phyloP scores from a whole-genome alignment of 345 rosid genomes.

The Odontarrhena argentea region DNA sequence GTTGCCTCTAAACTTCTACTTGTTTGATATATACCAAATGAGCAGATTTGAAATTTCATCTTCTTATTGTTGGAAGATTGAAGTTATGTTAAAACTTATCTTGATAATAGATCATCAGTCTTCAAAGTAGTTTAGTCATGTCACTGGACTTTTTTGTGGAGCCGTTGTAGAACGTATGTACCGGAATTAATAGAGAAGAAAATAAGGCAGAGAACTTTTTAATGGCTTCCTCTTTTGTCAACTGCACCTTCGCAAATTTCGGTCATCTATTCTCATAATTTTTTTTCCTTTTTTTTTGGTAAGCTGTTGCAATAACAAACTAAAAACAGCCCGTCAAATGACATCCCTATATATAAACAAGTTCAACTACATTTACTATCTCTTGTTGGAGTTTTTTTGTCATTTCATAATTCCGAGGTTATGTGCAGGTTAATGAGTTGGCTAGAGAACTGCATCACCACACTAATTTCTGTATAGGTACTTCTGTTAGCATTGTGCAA shows the following conservation, averaged over 20 bases:
- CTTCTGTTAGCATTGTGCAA: neutral
- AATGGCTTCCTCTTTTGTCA: neutral
- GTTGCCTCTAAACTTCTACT: neutral
- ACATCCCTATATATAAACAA: neutral
- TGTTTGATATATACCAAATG: neutral
- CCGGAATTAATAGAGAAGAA: conserved; percentile 14
- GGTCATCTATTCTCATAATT: neutral
- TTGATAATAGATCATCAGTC: conserved; percentile 5
- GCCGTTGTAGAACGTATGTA: neutral
- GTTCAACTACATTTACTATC: conserved; percentile 6
- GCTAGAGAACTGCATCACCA: conserved; percentile 59
- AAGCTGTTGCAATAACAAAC: neutral
- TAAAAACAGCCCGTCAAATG: neutral
- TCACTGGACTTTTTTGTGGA: neutral
- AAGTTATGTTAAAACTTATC: neutral
- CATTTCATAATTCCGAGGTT: conserved; percentile 20
- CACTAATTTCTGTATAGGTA: conserved; percentile 72
- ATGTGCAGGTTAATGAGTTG: conserved; percentile 71
- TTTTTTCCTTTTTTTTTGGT: too few species aligned
- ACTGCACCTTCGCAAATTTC: conserved; percentile 3
- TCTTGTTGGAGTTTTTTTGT: neutral
- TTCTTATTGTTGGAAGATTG: neutral
- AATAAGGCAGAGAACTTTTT: neutral
- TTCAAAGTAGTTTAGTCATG: neutral
- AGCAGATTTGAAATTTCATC: neutral